Conservation (phyloP, 2,329 filamentous ascomycete genomes). For the Sporothrix pallida region DNA sequence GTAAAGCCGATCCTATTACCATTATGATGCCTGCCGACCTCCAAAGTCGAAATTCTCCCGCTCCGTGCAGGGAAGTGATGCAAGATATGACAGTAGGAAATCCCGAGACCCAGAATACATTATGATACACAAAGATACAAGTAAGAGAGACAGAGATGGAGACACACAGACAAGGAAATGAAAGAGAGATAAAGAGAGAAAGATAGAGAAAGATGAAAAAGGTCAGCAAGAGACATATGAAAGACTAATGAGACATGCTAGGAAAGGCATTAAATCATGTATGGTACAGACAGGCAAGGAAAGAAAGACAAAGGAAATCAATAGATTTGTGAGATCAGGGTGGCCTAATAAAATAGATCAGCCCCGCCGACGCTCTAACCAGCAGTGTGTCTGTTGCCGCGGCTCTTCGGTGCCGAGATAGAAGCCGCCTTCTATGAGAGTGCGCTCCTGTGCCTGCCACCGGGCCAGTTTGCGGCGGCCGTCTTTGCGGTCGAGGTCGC, state of each 20-base stretch:
- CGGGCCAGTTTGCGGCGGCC: slow-evolving; percentile 68
- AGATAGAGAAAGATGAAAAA: background rate
- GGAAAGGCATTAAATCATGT: background rate
- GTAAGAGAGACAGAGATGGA: slow-evolving; percentile 9
- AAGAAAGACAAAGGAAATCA: background rate
- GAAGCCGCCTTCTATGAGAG: slow-evolving; percentile 70
- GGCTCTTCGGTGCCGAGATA: slow-evolving; percentile 53
- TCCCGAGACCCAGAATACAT: slow-evolving; percentile 7
- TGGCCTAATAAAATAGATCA: background rate
- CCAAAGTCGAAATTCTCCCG: too few relatives aligned
- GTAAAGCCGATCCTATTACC: slow-evolving; percentile 15
- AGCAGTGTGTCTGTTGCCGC: slow-evolving; percentile 40
- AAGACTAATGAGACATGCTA: slow-evolving; percentile 8
- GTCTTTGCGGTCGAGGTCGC: slow-evolving; percentile 80
- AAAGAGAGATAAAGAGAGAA: slow-evolving; percentile 4
- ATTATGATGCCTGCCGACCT: background rate
- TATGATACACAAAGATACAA: slow-evolving; percentile 15
- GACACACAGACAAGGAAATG: background rate
- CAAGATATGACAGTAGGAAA: slow-evolving; percentile 20
- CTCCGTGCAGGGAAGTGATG: background rate
- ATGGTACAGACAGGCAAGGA: slow-evolving; percentile 23
- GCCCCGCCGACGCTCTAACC: slow-evolving; percentile 35
- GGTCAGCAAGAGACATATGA: background rate
- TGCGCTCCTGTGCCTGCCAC: slow-evolving; percentile 69
- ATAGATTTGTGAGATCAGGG: background rate